Percentiles rank a stretch among this genome's conserved stretches.
phyloP scores from a whole-genome alignment of 1,284 basidiomycete species.

The Irpex sp. region DNA sequence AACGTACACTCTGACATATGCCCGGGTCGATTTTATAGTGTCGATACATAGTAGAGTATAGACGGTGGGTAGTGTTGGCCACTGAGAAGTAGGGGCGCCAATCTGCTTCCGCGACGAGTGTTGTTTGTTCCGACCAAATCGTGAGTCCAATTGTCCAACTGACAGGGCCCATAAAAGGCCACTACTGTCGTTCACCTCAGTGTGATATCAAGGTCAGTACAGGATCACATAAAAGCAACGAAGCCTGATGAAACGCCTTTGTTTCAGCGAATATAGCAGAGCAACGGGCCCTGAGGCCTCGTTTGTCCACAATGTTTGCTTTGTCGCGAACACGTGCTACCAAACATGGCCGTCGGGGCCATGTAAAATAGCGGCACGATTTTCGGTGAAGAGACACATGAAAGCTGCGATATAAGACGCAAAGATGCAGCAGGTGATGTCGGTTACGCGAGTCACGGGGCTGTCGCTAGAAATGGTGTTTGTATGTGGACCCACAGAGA shows the following conservation, averaged over 20 bases:
- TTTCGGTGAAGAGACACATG: not conserved
- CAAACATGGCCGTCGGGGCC: not conserved
- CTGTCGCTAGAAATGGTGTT: constrained; percentile 9
- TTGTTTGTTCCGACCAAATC: not conserved
- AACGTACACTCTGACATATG: too few relatives aligned
- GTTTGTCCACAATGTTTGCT: not conserved
- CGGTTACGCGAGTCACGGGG: not conserved
- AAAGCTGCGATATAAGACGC: not conserved
- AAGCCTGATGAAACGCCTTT: not conserved
- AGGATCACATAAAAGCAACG: not conserved
- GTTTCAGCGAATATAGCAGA: not conserved
- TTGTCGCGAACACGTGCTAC: not conserved
- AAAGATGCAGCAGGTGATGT: not conserved
- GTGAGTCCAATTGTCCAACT: not conserved
- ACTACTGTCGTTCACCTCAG: not conserved
- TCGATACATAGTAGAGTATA: too few relatives aligned
- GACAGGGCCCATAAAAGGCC: not conserved
- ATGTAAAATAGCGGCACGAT: not conserved
- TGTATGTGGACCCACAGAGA: constrained; percentile 16
- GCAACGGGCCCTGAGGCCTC: not conserved
- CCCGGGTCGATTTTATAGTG: too few relatives aligned
- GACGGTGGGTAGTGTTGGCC: too few relatives aligned
- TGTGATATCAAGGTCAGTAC: not conserved
- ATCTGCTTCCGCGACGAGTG: not conserved
- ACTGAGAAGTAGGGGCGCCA: not conserved